Evolutionary conservation across 306 rosid species (phyloP).

Genomic region (Prunus mume): DNA sequence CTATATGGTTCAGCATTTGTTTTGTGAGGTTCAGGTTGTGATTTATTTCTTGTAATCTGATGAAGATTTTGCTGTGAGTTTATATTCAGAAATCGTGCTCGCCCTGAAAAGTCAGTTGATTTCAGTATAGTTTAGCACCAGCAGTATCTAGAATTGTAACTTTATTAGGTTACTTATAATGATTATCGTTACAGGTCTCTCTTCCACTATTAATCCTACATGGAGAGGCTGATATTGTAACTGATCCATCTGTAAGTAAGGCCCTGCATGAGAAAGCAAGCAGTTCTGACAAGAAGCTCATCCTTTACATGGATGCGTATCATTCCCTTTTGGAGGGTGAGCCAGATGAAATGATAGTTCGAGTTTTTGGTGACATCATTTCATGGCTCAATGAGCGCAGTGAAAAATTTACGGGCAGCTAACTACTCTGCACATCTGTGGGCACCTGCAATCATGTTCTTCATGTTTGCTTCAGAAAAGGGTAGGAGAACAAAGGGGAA

Average conservation of each 20-base stretch:
- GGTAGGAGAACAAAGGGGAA: neutral
- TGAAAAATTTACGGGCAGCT: conserved; percentile 16
- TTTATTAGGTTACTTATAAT: neutral
- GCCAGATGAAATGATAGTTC: conserved; percentile 65
- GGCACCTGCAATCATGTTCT: neutral
- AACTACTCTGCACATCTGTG: conserved; percentile 5
- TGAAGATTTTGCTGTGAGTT: neutral
- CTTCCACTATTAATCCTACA: conserved; percentile 83
- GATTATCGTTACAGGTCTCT: conserved; percentile 53
- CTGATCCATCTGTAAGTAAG: conserved; percentile 92
- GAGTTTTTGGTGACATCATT: conserved; percentile 59
- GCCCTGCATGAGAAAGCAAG: conserved; percentile 72
- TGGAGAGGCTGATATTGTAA: conserved; percentile 83
- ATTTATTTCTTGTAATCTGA: neutral
- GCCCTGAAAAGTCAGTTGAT: neutral
- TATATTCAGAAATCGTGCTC: neutral
- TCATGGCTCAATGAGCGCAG: conserved; percentile 72
- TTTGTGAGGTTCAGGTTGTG: neutral
- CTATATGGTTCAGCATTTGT: neutral
- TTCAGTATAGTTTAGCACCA: neutral
- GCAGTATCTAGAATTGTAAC: neutral
- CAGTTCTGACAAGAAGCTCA: conserved; percentile 69
- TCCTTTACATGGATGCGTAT: conserved; percentile 66
- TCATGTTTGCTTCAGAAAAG: neutral
- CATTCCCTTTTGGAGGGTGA: conserved; percentile 97